Percentiles rank a stretch among this genome's conserved stretches.
phyloP scores from a whole-genome alignment of 768 basidiomycete species.

The Leucocoprinus birnbaumii region DNA sequence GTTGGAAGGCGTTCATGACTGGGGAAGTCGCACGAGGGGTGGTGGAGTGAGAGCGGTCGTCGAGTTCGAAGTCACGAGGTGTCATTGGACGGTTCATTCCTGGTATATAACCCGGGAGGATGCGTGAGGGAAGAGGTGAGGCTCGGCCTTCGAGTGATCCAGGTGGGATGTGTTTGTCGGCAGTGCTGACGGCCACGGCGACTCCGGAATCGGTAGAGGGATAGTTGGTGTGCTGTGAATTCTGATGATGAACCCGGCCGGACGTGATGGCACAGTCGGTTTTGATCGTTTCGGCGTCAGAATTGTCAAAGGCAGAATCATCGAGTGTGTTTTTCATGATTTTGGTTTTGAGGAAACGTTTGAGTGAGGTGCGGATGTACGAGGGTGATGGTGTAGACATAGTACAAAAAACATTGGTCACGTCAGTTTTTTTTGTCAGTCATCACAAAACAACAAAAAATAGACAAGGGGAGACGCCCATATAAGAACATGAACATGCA shows the following conservation, averaged over 20 bases:
- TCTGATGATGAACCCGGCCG: constrained; percentile 12
- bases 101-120: constrained; percentile 80
- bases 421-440: not conserved
- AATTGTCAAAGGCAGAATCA: not conserved
- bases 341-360: not conserved
- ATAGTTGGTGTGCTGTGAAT: constrained; percentile 33
- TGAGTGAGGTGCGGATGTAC: not conserved
- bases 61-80: constrained; percentile 72
- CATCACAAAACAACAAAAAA: not conserved
- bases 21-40: constrained; percentile 82
- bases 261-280: constrained; percentile 1
- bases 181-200: constrained; percentile 29
- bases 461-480: not conserved
- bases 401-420: not conserved
- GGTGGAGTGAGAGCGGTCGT: constrained; percentile 66
- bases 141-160: constrained; percentile 50
- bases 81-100: constrained; percentile 93
- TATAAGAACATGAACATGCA: constrained; percentile 10
- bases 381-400: not conserved
- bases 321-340: not conserved
- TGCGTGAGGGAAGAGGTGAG: constrained; percentile 62
- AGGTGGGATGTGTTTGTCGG: constrained; percentile 22
- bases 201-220: constrained; percentile 58
- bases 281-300: not conserved
- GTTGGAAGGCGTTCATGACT: constrained; percentile 27